A percentile compares a stretch with the other conserved stretches of the same genome.
Conservation (phyloP, 176 grass and related monocot species). For the Cenchrus purpureus region DNA sequence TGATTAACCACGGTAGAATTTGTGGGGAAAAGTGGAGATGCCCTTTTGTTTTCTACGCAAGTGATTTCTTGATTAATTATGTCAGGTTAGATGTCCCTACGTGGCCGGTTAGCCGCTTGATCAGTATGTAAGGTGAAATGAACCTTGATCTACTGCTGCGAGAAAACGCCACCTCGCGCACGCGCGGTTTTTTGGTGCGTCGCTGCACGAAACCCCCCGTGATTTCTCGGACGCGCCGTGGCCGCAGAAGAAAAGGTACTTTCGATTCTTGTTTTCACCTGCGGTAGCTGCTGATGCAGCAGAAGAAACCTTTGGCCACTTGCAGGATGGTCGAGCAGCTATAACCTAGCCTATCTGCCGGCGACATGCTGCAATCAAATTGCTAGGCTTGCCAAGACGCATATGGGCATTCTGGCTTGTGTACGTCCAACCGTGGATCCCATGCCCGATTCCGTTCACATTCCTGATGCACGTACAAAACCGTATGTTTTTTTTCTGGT, state of each 20-base stretch:
- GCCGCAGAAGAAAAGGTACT: conserved; percentile 12
- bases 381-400: conserved; percentile 26
- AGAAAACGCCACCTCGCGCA: background rate
- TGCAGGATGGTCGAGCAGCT: conserved; percentile 22
- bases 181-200: too few relatives aligned
- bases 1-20: conserved; percentile 7
- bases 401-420: background rate
- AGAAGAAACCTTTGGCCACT: background rate
- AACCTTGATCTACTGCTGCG: conserved; percentile 1
- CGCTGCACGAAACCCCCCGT: background rate
- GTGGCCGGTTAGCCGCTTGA: background rate
- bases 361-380: conserved; percentile 15
- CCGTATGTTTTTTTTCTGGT: conserved; percentile 4
- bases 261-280: conserved; percentile 24
- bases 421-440: conserved; percentile 28
- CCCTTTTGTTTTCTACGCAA: background rate
- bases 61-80: background rate
- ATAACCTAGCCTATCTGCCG: background rate
- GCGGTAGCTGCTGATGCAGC: background rate
- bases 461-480: conserved; percentile 25
- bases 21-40: conserved; percentile 7
- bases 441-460: conserved; percentile 50
- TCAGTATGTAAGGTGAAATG: conserved; percentile 27
- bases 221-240: conserved; percentile 28
- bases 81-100: background rate